Base-by-base conservation (phyloP, 805 yeast genomes). In the Pichia deserticola region DNA sequence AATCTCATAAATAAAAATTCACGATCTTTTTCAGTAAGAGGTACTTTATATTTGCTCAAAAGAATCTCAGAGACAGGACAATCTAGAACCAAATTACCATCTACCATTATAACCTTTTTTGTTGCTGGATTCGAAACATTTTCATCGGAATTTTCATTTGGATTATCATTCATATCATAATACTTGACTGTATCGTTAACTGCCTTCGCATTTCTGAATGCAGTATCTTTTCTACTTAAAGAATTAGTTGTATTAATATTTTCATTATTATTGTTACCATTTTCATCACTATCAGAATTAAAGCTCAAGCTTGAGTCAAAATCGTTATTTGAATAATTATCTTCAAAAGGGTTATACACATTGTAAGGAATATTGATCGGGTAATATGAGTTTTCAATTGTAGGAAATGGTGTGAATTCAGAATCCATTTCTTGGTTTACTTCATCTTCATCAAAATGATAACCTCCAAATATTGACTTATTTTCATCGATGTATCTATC, bases 1-100 rank as follows among this genome's bases (percentile, higher is more conserved):
- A 90, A 92, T 64, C 98, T 77, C 92, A 92, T 84, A 59, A 84
- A 88, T 35, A 81, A 75, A 74, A 84, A 85, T 71, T 92, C 90
- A 63, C 73, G 68, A 64, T 57, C 69, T 40, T 58, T 72, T 57
- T 52, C 77, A 61, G 61, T 74, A 68, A 59, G 71, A 62, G 49
- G 78, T 68, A 54, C 64, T 44, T 71, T 64, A 58, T 76, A 83
- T 58, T 78, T 79, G 44, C 52, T 67, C 40, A 85, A 68, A 45
- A 89, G 72, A 44, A 79, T 75, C 33, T 79, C 77, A n/a, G 95
- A 82, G 1, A 89, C 90, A 10, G 95, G 96, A 61, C 95, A 89
- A 66, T 89, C 96, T 51, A 89, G 75, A 35, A 89, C 87, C 62
- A 89, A 76, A 61, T 89, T 89, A 49, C 96, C 96, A 53, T 78